phyloP scores from a whole-genome alignment of 2,329 filamentous ascomycete genomes.

The Annulohypoxylon truncatum region DNA sequence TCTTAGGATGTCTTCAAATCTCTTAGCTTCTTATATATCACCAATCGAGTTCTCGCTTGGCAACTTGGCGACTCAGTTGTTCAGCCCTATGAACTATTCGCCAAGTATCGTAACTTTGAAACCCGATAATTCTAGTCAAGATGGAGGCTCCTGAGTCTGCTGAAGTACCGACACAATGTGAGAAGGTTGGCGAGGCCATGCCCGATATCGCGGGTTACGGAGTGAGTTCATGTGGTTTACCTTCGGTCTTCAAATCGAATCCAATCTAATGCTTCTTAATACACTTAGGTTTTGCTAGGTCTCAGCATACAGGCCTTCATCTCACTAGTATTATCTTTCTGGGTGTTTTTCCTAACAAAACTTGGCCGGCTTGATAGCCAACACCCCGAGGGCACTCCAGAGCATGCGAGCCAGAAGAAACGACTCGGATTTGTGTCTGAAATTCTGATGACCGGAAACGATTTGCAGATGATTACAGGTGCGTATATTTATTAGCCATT shows the following conservation, averaged over 20 bases:
- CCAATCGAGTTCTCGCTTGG: constrained; percentile 23
- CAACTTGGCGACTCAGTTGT: constrained; percentile 28
- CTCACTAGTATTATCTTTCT: constrained; percentile 46
- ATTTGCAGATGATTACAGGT: constrained; percentile 50
- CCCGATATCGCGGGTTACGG: constrained; percentile 50
- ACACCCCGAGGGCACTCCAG: constrained; percentile 45
- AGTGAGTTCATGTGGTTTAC: constrained; percentile 36
- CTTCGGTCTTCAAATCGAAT: neutral
- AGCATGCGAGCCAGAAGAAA: constrained; percentile 47
- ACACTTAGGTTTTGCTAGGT: constrained; percentile 48
- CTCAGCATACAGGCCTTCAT: constrained; percentile 49
- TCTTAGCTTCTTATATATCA: constrained; percentile 26
- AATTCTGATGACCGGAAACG: constrained; percentile 52
- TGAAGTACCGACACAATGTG: constrained; percentile 44
- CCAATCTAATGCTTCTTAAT: constrained; percentile 15
- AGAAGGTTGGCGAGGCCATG: constrained; percentile 46
- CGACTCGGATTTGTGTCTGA: constrained; percentile 49
- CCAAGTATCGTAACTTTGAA: constrained; percentile 12
- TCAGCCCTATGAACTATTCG: constrained; percentile 21
- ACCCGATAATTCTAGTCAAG: neutral
- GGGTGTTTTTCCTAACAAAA: constrained; percentile 51
- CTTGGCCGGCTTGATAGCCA: constrained; percentile 45
- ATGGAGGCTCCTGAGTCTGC: constrained; percentile 30
- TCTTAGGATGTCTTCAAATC: constrained; percentile 5
- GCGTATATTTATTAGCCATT: constrained; percentile 9